A percentile compares a stretch with the other conserved stretches of the same genome.
These are phyloP conservation scores for Psophocarpus tetragonolobus DNA, from an alignment of 306 rosid genomes.

Conservation along the genomic window DNA sequence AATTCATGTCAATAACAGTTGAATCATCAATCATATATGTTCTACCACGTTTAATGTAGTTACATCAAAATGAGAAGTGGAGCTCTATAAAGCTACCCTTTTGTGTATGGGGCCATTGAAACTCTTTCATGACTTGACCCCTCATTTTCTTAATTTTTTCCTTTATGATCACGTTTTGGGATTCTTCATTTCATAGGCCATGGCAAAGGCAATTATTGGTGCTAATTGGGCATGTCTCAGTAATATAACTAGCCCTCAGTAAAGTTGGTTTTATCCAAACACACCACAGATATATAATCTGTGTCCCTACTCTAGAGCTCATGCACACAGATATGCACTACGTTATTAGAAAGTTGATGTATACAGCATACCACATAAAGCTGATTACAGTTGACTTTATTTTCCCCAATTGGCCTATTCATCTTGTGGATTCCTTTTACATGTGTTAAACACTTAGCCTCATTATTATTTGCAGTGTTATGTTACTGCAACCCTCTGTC, in stretches of 20 bases:
- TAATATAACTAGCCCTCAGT: neutral
- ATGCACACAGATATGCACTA: neutral
- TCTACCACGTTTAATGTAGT: neutral
- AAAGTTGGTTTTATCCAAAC: slow-evolving; percentile 17
- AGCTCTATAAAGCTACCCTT: neutral
- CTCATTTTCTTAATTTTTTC: neutral
- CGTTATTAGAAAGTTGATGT: neutral
- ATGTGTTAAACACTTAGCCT: slow-evolving; percentile 8
- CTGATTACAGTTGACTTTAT: neutral
- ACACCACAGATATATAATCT: neutral
- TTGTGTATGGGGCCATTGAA: neutral
- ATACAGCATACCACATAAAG: neutral
- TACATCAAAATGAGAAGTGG: slow-evolving; percentile 3
- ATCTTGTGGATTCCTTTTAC: slow-evolving; percentile 13
- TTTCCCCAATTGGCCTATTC: neutral
- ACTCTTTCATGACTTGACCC: neutral
- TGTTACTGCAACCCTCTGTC: slow-evolving; percentile 1
- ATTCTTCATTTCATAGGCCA: slow-evolving; percentile 12
- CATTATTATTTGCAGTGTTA: slow-evolving; percentile 11
- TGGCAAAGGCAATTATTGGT: slow-evolving; percentile 30
- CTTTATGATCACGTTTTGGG: neutral
- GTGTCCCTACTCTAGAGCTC: neutral
- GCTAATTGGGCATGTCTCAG: neutral
- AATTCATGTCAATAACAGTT: neutral
- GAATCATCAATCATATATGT: neutral